phyloP scores from a whole-genome alignment of 352 stramenopile species.

The Albugo candida region DNA sequence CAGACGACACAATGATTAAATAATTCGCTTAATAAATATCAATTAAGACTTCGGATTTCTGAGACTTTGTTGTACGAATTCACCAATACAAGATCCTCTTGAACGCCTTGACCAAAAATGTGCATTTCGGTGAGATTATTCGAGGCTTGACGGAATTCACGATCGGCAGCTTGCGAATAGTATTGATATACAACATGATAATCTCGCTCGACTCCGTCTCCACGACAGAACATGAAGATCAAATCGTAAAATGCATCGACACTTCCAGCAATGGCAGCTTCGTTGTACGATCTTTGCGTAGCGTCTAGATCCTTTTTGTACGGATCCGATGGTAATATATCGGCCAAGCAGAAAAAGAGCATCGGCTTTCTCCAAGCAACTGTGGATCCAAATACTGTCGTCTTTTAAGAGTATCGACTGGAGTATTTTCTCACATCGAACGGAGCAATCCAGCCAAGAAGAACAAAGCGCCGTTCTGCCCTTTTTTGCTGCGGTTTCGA shows the following conservation, averaged over 20 bases:
- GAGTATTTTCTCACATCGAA: slow-evolving; percentile 26
- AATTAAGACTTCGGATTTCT: slow-evolving; percentile 24
- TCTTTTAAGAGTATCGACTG: slow-evolving; percentile 29
- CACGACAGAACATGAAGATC: slow-evolving; percentile 59
- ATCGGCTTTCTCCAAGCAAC: slow-evolving; percentile 40
- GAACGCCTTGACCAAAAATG: slow-evolving; percentile 46
- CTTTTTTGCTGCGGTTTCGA: slow-evolving; percentile 51
- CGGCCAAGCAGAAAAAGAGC: slow-evolving; percentile 70
- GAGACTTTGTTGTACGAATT: slow-evolving; percentile 75
- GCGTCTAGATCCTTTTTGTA: slow-evolving; percentile 40
- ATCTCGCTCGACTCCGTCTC: slow-evolving; percentile 38
- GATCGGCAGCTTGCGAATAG: slow-evolving; percentile 71
- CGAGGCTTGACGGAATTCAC: slow-evolving; percentile 68
- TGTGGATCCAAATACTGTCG: slow-evolving; percentile 34
- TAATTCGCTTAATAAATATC: neutral
- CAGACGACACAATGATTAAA: too few species aligned
- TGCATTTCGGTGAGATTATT: slow-evolving; percentile 82
- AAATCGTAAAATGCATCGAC: slow-evolving; percentile 64
- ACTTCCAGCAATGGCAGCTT: slow-evolving; percentile 35
- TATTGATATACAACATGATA: slow-evolving; percentile 66
- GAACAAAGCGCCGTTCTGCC: slow-evolving; percentile 50
- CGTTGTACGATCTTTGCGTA: slow-evolving; percentile 44
- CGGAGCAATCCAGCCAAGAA: slow-evolving; percentile 75
- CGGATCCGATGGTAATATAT: slow-evolving; percentile 74
- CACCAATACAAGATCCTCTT: slow-evolving; percentile 52